These are phyloP conservation scores for Ceriops zippeliana DNA, from an alignment of 345 rosid species.

Conservation along the genomic window DNA sequence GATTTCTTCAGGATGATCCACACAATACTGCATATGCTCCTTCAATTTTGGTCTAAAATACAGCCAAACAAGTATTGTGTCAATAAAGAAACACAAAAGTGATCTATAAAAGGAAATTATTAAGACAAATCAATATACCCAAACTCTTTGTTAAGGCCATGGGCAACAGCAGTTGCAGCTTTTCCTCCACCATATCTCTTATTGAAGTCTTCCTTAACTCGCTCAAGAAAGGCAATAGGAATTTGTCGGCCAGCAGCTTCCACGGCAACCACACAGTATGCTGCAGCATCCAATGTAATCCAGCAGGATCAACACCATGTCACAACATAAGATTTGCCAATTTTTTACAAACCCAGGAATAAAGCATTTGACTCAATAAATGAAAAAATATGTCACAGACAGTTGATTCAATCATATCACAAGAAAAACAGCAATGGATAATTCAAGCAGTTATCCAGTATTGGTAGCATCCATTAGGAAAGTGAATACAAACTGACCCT, in stretches of 20 bases:
- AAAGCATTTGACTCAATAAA: no score
- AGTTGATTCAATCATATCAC: no score
- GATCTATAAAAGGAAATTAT: not conserved
- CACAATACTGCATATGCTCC: slow-evolving; percentile 91
- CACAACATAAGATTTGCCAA: not conserved
- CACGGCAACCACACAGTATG: slow-evolving; percentile 87
- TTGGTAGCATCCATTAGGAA: no score
- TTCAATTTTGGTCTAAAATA: slow-evolving; percentile 70
- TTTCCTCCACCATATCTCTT: slow-evolving; percentile 89
- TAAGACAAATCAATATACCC: slow-evolving; percentile 35
- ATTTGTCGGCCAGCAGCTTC: slow-evolving; percentile 83
- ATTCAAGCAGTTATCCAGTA: no score
- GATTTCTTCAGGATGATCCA: slow-evolving; percentile 93
- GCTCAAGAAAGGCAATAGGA: slow-evolving; percentile 86
- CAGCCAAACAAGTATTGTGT: not conserved
- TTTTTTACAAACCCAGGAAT: not conserved
- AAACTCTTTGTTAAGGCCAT: slow-evolving; percentile 74
- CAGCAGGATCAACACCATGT: not conserved
- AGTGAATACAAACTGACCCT: no score
- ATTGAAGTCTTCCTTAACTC: slow-evolving; percentile 83
- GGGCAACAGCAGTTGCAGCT: slow-evolving; percentile 75
- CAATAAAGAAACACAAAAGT: not conserved
- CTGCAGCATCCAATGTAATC: slow-evolving; percentile 35
- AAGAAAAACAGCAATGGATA: no score
- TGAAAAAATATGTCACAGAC: no score